Evolutionary conservation across 2,329 filamentous ascomycete species (phyloP).

Genomic region (Colletotrichum sansevieriae): DNA sequence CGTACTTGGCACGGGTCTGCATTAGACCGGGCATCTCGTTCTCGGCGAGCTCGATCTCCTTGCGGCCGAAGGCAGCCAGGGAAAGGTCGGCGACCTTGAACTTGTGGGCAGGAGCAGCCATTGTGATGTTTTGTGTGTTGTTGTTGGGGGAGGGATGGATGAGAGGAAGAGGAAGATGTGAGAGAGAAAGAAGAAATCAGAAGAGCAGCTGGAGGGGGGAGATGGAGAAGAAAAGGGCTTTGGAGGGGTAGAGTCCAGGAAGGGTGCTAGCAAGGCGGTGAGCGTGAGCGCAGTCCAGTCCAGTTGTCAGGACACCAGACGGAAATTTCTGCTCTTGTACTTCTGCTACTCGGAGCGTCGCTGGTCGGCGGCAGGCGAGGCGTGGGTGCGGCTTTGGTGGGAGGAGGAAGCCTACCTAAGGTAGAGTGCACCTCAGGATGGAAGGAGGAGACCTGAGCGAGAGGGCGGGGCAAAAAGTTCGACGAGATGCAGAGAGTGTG

Average conservation of each 20-base stretch:
- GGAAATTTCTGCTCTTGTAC: constrained; percentile 40
- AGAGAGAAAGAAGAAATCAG: constrained; percentile 36
- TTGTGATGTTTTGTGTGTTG: constrained; percentile 53
- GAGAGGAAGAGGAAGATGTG: constrained; percentile 22
- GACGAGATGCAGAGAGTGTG: constrained; percentile 31
- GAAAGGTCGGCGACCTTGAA: constrained; percentile 99
- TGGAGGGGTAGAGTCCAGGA: constrained; percentile 30
- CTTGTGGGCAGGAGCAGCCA: constrained; percentile 87
- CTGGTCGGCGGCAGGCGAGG: constrained; percentile 24
- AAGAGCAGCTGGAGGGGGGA: constrained; percentile 31
- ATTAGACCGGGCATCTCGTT: constrained; percentile 98
- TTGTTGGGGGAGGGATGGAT: constrained; percentile 33
- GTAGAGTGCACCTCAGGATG: neutral
- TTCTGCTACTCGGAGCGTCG: neutral
- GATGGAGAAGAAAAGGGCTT: constrained; percentile 36
- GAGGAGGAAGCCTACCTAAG: neutral
- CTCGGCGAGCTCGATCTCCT: constrained; percentile 98
- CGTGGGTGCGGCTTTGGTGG: neutral
- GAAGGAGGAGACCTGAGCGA: neutral
- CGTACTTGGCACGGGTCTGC: constrained; percentile 93
- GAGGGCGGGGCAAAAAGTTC: constrained; percentile 41
- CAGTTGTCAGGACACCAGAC: neutral
- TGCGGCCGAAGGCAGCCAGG: constrained; percentile 97
- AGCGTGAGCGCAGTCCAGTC: neutral
- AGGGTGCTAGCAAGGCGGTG: constrained; percentile 13